Evolutionary conservation across 2,329 filamentous ascomycete genomes (phyloP), one percentile per base, ranked within the genome.

Genomic region (Aspergillus chevalieri): DNA sequence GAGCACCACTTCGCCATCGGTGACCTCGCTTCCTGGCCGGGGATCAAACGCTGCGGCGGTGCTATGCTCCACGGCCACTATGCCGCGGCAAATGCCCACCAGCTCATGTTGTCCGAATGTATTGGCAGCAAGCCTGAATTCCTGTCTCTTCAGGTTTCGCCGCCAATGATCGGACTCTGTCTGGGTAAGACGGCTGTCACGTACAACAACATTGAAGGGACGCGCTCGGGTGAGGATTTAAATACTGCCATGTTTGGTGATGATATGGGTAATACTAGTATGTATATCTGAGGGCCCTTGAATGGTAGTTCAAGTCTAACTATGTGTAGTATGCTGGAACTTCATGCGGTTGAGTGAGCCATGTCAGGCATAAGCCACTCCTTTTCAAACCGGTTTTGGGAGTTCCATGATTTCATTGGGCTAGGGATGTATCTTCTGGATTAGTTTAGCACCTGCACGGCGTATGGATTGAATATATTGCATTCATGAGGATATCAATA

Each of bases 41-140:
- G 86, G 41, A 89, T 92, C 71, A 91, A 89, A 74, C 84, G 87
- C 42, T 88, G 84, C 59, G 87, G 87, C 21, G 80, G 76, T 14
- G 87, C 87, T 30, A 87, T 91, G 78, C 80, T 86, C 61, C 83
- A 84, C 74, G 87, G 86, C 34, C 80, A 83, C 60, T 75, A 78
- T 52, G 79, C 80, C 3, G 86, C 82, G 6, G 68, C 77, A 47
- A 91, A 91, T 63, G 78, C 86, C 47, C 79, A 87, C 68, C 79
- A 85, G 67, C 70, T 75, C 21, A 81, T 87, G 62, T 65, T 81
- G 42, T 61, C 71, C 47, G 65, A 74, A 46, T 64, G 68, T 21
- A 64, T 58, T 15, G 60, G 64, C 34, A 63, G 67, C 34, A 64
- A 65, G 44, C 75, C 81, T 3, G 65, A 70, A 24, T 79, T 78